phyloP scores from a whole-genome alignment of 768 basidiomycete genomes.

The Lactarius vividus region DNA sequence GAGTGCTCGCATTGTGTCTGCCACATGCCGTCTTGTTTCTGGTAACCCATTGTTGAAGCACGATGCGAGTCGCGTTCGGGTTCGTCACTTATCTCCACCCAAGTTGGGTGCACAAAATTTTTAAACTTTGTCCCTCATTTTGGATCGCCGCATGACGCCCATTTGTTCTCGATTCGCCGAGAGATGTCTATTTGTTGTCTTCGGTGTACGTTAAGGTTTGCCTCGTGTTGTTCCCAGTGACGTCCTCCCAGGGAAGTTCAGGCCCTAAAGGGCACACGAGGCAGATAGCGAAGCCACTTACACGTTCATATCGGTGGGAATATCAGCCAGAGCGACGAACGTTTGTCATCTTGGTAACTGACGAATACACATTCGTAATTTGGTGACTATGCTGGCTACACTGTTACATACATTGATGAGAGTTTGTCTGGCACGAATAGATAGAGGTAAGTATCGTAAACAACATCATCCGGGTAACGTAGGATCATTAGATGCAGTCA shows the following conservation, averaged over 20 bases:
- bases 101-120: slow-evolving; percentile 6
- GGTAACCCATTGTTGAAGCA: slow-evolving; percentile 12
- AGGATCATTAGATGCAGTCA: slow-evolving; percentile 11
- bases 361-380: slow-evolving; percentile 20
- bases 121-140: slow-evolving; percentile 14
- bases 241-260: slow-evolving; percentile 17
- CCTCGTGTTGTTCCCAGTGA: slow-evolving; percentile 18
- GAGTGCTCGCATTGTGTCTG: not conserved
- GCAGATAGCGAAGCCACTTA: slow-evolving; percentile 22
- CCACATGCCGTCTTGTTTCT: not conserved
- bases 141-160: slow-evolving; percentile 13
- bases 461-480: slow-evolving; percentile 8
- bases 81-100: not conserved
- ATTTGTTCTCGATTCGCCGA: slow-evolving; percentile 20
- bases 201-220: slow-evolving; percentile 19
- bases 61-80: not conserved
- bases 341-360: slow-evolving; percentile 19
- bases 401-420: slow-evolving; percentile 11
- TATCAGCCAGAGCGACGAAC: slow-evolving; percentile 9
- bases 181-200: slow-evolving; percentile 19
- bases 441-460: slow-evolving; percentile 25
- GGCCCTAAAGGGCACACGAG: slow-evolving; percentile 18
- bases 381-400: slow-evolving; percentile 21
- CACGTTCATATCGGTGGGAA: slow-evolving; percentile 26
- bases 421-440: slow-evolving; percentile 5